Conservation (phyloP, 2,329 filamentous ascomycete genomes). For the Aureobasidium sp. region DNA sequence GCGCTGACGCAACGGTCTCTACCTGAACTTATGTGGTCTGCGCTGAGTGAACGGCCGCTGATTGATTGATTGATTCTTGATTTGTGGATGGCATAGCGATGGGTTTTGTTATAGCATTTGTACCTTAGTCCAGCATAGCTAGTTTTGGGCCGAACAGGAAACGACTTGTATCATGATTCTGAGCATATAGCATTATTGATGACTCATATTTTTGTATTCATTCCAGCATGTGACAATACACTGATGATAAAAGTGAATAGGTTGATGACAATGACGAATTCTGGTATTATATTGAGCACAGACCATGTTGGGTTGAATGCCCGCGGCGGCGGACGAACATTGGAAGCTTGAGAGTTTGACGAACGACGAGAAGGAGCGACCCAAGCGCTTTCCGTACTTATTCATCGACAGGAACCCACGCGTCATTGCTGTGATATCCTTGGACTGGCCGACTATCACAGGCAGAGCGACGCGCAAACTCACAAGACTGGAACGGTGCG, state of each 20-base stretch:
- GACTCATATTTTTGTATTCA: neutral
- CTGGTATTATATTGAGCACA: conserved; percentile 9
- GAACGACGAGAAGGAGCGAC: neutral
- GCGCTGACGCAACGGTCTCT: neutral
- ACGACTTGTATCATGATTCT: neutral
- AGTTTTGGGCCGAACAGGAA: neutral
- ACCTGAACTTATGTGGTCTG: conserved; percentile 3
- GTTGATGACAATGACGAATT: neutral
- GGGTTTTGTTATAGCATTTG: neutral
- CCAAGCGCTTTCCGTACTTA: neutral
- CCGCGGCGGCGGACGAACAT: neutral
- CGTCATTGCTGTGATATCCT: neutral
- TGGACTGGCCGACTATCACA: neutral
- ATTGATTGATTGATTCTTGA: neutral
- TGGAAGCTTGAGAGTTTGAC: neutral
- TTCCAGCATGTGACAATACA: neutral
- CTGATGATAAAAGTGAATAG: neutral
- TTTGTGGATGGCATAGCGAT: conserved; percentile 5
- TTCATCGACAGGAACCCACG: neutral
- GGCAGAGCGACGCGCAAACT: neutral
- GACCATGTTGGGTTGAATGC: neutral
- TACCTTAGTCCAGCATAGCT: neutral
- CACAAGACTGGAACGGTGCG: neutral
- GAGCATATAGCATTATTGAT: neutral
- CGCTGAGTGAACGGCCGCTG: conserved; percentile 1